phyloP scores from a whole-genome alignment of 192 early-diverging fungal species.

The Linnemannia schmuckeri region DNA sequence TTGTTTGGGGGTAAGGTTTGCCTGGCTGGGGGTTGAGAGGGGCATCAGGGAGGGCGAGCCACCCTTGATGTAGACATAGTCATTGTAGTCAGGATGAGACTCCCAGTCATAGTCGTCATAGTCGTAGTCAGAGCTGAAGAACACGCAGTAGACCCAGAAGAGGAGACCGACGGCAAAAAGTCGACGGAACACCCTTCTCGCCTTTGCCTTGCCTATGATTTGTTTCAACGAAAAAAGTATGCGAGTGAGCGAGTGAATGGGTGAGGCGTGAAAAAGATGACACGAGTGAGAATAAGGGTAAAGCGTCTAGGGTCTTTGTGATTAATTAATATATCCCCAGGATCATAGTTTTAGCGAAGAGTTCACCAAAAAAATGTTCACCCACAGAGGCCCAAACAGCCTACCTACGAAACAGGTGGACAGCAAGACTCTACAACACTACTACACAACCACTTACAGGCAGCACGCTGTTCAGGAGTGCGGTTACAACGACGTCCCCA shows the following conservation, averaged over 20 bases:
- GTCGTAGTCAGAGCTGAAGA: constrained; percentile 11
- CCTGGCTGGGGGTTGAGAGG: background rate
- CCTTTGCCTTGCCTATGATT: constrained; percentile 36
- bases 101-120: background rate
- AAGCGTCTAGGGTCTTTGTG: background rate
- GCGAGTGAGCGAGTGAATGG: background rate
- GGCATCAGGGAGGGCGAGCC: background rate
- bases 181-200: constrained; percentile 23
- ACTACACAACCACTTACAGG: constrained; percentile 1
- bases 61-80: background rate
- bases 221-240: background rate
- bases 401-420: background rate
- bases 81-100: background rate
- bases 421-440: background rate
- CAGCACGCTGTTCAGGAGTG: constrained; percentile 31
- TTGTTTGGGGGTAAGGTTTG: background rate
- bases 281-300: background rate
- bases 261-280: background rate
- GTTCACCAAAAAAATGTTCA: background rate
- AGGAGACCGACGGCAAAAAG: constrained; percentile 1
- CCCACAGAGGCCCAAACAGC: background rate
- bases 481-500: constrained; percentile 24
- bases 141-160: constrained; percentile 13
- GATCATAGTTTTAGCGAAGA: background rate
- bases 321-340: background rate